phyloP scores from a whole-genome alignment of 1,139 yeast genomes.

The Pichia sp. region DNA sequence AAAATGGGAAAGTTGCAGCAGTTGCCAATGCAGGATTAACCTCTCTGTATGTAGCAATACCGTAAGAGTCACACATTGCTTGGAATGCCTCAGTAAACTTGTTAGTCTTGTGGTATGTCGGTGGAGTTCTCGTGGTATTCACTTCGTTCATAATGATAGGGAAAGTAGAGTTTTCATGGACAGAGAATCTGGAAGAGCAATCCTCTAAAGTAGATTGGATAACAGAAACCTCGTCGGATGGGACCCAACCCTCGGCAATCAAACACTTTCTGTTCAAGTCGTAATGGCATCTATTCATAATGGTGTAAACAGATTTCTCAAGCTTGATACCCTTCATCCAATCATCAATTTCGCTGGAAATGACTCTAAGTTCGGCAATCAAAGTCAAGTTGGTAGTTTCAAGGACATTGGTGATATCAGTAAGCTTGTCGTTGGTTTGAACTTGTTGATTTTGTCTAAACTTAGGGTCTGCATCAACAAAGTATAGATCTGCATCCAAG shows the following conservation, averaged over 20 bases:
- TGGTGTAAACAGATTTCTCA: conserved; percentile 63
- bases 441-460: conserved; percentile 49
- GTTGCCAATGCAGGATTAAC: conserved; percentile 80
- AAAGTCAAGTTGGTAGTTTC: conserved; percentile 52
- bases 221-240: conserved; percentile 44
- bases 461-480: conserved; percentile 37
- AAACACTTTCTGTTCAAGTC: conserved; percentile 58
- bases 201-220: conserved; percentile 29
- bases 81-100: conserved; percentile 75
- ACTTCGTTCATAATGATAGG: conserved; percentile 63
- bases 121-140: conserved; percentile 64
- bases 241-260: conserved; percentile 78
- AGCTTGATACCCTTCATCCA: conserved; percentile 68
- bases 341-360: conserved; percentile 54
- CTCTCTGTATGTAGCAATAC: conserved; percentile 69
- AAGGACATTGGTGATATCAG: conserved; percentile 54
- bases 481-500: conserved; percentile 44
- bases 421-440: conserved; percentile 43
- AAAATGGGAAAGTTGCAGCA: conserved; percentile 72
- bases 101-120: conserved; percentile 71
- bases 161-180: conserved; percentile 29
- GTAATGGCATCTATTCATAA: conserved; percentile 61
- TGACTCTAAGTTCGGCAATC: conserved; percentile 60
- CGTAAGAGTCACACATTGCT: conserved; percentile 73
- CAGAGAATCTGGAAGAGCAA: conserved; percentile 22